phyloP scores from a whole-genome alignment of 371 early-diverging fungal species.

The Encephalitozoon romaleae region DNA sequence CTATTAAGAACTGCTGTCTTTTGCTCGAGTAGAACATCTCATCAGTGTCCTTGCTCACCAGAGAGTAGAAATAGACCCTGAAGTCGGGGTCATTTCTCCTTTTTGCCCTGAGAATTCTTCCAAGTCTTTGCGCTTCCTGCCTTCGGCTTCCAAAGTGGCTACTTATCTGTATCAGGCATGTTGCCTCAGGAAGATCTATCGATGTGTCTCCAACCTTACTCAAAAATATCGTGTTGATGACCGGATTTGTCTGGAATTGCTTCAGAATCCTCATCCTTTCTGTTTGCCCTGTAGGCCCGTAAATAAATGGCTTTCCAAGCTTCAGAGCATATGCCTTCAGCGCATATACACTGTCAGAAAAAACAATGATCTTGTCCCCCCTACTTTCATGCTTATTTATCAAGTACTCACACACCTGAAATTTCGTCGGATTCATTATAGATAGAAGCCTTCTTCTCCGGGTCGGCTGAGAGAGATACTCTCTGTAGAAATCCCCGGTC shows the following conservation, averaged over 20 bases:
- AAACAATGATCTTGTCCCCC: slow-evolving; percentile 98
- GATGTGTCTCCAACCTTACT: slow-evolving; percentile 99
- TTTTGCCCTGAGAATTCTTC: slow-evolving; percentile 86
- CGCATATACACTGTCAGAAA: slow-evolving; percentile 95
- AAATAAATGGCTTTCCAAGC: slow-evolving; percentile 81
- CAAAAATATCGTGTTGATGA: slow-evolving; percentile 84
- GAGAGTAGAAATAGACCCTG: slow-evolving; percentile 91
- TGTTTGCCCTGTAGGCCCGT: slow-evolving; percentile 83
- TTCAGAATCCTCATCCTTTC: slow-evolving; percentile 87
- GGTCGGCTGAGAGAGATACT: slow-evolving; percentile 67
- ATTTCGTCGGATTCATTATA: slow-evolving; percentile 94
- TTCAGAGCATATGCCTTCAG: slow-evolving; percentile 81
- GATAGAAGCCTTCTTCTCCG: slow-evolving; percentile 71
- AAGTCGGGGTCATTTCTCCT: slow-evolving; percentile 81
- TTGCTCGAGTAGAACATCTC: slow-evolving; percentile 96
- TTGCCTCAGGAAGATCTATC: slow-evolving; percentile 97
- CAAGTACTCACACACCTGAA: slow-evolving; percentile 90
- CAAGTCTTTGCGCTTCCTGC: slow-evolving; percentile 96
- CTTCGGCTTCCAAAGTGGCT: slow-evolving; percentile 95
- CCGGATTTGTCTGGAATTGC: slow-evolving; percentile 84
- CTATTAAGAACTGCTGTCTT: slow-evolving; percentile 92
- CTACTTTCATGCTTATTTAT: slow-evolving; percentile 82
- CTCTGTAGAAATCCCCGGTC: slow-evolving; percentile 90
- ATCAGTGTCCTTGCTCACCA: slow-evolving; percentile 91
- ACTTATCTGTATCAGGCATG: slow-evolving; percentile 91